A percentile compares a stretch with the other conserved stretches of the same genome.
These are phyloP conservation scores for Pseudevernia furfuracea DNA, from an alignment of 495 filamentous ascomycete genomes.

Conservation along the genomic window DNA sequence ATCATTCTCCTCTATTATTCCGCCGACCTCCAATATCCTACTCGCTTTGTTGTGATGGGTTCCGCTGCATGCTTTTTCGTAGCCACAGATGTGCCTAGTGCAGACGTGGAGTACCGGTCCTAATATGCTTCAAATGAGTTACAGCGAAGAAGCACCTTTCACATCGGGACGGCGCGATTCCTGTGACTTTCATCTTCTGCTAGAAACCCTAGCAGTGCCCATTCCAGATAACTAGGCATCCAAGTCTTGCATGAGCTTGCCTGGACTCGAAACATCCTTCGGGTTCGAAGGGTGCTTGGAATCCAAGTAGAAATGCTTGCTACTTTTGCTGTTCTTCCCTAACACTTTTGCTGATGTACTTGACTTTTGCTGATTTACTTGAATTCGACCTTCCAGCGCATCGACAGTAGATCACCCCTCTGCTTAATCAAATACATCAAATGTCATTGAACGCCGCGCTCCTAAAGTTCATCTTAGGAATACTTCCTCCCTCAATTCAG, in stretches of 20 bases:
- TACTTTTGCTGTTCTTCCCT: neutral
- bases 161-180: neutral
- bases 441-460: neutral
- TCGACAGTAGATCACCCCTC: neutral
- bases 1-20: neutral
- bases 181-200: neutral
- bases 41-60: neutral
- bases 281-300: neutral
- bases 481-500: neutral
- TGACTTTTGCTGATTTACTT: neutral
- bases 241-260: neutral
- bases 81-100: neutral
- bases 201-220: neutral
- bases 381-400: neutral
- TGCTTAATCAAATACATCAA: neutral
- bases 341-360: neutral
- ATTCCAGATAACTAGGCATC: neutral
- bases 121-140: neutral
- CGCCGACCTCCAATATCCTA: neutral
- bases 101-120: neutral
- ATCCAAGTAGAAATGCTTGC: neutral
- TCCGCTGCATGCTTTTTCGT: neutral
- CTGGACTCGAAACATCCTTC: neutral
- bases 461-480: neutral
- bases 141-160: no score